phyloP scores from a whole-genome alignment of 148 eudicot genomes.

The Dysphania ambrosioides region DNA sequence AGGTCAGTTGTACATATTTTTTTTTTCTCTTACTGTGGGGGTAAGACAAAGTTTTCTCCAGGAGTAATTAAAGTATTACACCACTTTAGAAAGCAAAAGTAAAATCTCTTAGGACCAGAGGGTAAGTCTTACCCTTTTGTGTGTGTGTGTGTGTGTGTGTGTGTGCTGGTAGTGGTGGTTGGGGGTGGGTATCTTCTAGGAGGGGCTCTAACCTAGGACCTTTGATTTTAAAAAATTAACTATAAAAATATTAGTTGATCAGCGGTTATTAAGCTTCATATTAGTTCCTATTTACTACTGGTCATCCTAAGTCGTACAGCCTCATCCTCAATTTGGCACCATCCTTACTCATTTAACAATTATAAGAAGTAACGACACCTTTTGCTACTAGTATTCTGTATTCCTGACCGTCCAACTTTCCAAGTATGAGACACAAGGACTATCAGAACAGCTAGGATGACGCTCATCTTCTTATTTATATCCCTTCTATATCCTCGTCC shows the following conservation, averaged over 20 bases:
- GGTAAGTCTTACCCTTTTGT: too few relatives aligned
- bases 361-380: not conserved
- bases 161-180: too few relatives aligned
- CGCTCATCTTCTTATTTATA: not conserved
- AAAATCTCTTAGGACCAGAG: not conserved
- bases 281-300: too few relatives aligned
- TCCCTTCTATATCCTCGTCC: not conserved
- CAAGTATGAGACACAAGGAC: not conserved
- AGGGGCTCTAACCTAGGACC: not conserved
- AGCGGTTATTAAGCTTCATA: too few relatives aligned
- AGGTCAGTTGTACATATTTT: slow-evolving; percentile 41
- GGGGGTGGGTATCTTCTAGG: not conserved
- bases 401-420: not conserved
- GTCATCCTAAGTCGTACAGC: too few relatives aligned
- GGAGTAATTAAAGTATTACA: too few relatives aligned
- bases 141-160: too few relatives aligned
- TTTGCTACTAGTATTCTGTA: not conserved
- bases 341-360: not conserved
- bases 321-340: not conserved
- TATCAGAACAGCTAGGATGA: not conserved
- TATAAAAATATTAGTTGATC: too few relatives aligned
- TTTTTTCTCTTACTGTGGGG: not conserved
- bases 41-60: too few relatives aligned
- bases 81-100: too few relatives aligned
- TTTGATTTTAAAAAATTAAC: too few relatives aligned